Base-by-base conservation (phyloP, 73 alveolate genomes). In the Tetrahymena borealis region DNA sequence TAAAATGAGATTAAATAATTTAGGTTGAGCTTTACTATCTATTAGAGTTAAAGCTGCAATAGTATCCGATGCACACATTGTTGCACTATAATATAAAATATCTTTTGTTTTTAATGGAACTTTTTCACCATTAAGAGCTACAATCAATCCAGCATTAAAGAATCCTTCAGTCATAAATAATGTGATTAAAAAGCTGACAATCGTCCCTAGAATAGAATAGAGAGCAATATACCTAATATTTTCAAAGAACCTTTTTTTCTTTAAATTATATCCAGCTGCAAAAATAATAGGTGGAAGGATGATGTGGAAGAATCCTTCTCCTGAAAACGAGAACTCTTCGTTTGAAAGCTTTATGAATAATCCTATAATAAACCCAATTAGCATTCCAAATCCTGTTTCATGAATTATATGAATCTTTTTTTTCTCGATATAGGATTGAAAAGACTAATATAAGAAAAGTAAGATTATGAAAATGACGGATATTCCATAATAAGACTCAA, bases 1-100 rank as follows among this genome's bases (percentile, higher is more conserved):
- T 90, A 98, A 98, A 60, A 98, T 91, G 32, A 98, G 95, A 31
- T 98, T 96, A 93, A 96, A 95, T 77, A 98, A 94, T 77, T 96
- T 97, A 41, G 98, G 98, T 78, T 91, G 97, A 11, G 94, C 91
- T 39, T 91, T 96, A 91, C 97, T 99, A 79, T 94, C 96, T 39
- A 98, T 96, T 85, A 98, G 94, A 7, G 99, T 97, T n/a, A 97
- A 42, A 10, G 98, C 99, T 2, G 99, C 99, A 4, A 98, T 96
- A 24, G 99, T 94, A 94, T 98, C 99, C n/a, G 99, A 96, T 31
- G 99, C 99, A 20, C 98, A 98, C 60, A 98, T 95, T 24, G 97
- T 98, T 32, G 98, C 93, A 16, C 99, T 97, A 94, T 93, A 94
- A 78, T 96, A 91, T 39, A 92, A 92, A 36, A 91, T 85, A 93